Percentiles rank a stretch among this genome's conserved stretches.
Evolutionary conservation across 169 alveolate species (phyloP).

Genomic region (Plasmodium vivax): DNA sequence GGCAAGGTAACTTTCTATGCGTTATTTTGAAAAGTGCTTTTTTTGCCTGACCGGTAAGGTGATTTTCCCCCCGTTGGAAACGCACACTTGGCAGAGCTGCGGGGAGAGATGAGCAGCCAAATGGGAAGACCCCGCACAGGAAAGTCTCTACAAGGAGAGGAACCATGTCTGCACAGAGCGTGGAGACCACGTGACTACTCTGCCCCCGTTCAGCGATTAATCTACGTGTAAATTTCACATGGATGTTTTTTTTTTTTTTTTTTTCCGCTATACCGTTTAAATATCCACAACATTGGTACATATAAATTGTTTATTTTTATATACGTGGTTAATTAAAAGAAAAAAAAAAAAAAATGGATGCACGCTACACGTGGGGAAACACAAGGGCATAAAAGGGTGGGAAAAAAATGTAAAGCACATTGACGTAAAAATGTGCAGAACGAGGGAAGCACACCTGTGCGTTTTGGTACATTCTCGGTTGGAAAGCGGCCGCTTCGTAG

Average conservation of each 20-base stretch:
- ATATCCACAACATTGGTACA: constrained; percentile 6
- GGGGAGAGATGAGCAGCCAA: background rate
- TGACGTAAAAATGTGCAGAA: background rate
- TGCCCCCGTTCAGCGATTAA: background rate
- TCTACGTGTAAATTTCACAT: background rate
- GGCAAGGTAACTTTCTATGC: background rate
- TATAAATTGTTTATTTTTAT: background rate
- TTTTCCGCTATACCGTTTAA: background rate
- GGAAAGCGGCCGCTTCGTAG: background rate
- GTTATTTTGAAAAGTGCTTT: background rate
- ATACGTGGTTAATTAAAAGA: background rate
- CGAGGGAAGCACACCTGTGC: background rate
- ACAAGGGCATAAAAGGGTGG: background rate
- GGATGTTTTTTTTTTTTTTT: background rate
- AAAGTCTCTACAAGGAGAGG: background rate
- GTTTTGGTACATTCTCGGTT: background rate
- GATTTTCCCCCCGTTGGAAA: background rate
- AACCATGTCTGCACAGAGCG: background rate
- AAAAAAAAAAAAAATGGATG: background rate
- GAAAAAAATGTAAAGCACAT: background rate
- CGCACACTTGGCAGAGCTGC: background rate
- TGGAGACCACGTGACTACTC: background rate
- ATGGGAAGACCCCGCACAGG: background rate
- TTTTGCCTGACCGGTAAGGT: background rate
- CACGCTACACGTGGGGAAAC: background rate